These are phyloP conservation scores for Diplodia scrobiculata DNA, from an alignment of 2,329 filamentous ascomycete genomes.

Conservation along the genomic window DNA sequence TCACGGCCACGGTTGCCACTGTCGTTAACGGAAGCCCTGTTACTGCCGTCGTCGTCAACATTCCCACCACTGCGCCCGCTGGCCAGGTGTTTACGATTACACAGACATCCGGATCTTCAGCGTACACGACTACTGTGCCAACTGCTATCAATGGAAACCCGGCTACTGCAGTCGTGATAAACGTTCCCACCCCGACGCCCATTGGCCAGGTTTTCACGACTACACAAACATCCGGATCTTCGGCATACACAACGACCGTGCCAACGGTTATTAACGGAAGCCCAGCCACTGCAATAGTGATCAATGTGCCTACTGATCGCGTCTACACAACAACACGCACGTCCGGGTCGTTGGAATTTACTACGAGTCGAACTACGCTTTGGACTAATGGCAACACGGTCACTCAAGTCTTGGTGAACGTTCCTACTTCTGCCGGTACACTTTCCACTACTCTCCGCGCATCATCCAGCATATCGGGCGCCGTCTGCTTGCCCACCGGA, in stretches of 20 bases:
- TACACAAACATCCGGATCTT: neutral
- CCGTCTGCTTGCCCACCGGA: neutral
- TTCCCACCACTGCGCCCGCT: no score
- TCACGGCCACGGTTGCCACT: no score
- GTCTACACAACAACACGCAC: neutral
- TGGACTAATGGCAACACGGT: neutral
- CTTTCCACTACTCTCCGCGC: neutral
- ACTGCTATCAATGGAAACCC: no score
- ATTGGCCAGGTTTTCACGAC: neutral
- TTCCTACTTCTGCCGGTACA: neutral
- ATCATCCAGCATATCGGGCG: neutral
- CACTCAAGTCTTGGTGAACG: neutral
- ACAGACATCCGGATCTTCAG: no score
- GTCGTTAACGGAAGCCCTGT: no score
- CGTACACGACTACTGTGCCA: no score
- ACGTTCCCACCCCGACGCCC: no score
- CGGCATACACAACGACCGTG: neutral
- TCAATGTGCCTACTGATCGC: neutral
- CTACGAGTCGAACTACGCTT: neutral
- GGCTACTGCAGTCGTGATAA: no score
- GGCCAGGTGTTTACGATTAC: no score
- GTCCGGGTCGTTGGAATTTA: neutral
- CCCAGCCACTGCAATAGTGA: neutral
- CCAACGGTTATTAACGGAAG: neutral
- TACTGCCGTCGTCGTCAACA: no score